phyloP scores from a whole-genome alignment of 192 early-diverging fungal genomes.

The Podila epigama region DNA sequence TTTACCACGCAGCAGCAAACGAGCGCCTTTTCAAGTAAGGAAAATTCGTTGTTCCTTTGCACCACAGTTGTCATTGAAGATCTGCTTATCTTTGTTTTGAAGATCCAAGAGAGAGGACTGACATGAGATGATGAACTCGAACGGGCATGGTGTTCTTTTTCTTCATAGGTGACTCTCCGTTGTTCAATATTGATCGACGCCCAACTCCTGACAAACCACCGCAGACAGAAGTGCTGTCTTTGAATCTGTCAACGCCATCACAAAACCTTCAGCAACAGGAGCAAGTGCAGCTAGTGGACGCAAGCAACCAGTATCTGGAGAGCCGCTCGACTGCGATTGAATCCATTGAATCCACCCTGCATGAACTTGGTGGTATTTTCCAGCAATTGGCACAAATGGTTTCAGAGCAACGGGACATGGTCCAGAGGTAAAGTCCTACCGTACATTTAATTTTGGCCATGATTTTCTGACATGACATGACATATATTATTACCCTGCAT shows the following conservation, averaged over 20 bases:
- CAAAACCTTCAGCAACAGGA: slow-evolving; percentile 71
- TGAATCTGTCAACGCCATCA: slow-evolving; percentile 57
- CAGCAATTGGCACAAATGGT: slow-evolving; percentile 88
- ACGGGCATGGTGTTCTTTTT: neutral
- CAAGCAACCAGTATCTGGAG: slow-evolving; percentile 85
- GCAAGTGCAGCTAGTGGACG: slow-evolving; percentile 66
- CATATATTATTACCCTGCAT: neutral
- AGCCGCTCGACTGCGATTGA: slow-evolving; percentile 90
- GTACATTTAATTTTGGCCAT: neutral
- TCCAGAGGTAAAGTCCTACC: slow-evolving; percentile 62
- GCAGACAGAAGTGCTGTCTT: slow-evolving; percentile 46
- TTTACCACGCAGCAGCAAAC: slow-evolving; percentile 56
- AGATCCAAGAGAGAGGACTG: neutral
- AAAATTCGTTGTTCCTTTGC: neutral
- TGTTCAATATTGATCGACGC: slow-evolving; percentile 66
- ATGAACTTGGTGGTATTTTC: slow-evolving; percentile 94
- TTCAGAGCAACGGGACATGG: slow-evolving; percentile 87
- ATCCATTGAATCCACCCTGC: slow-evolving; percentile 96
- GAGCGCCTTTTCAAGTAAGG: slow-evolving; percentile 49
- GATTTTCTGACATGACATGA: neutral
- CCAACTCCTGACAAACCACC: slow-evolving; percentile 17
- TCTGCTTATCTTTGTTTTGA: neutral
- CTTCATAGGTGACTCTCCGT: slow-evolving; percentile 56
- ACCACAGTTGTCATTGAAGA: neutral
- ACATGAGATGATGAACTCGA: neutral